These are phyloP conservation scores for Hemerocallis citrina DNA, from an alignment of 106 monocot genomes.

Conservation along the genomic window DNA sequence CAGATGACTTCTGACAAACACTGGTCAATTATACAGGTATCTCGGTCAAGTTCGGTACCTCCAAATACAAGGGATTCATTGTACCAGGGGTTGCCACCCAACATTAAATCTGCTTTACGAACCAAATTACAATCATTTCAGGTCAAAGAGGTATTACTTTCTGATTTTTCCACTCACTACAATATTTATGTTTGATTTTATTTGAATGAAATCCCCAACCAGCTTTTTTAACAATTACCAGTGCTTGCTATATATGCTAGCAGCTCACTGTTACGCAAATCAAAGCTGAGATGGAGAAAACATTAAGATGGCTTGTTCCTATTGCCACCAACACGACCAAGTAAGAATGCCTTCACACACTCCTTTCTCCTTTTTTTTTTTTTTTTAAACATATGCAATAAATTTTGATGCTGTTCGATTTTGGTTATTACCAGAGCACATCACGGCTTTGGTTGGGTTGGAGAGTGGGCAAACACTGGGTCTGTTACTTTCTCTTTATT, in stretches of 20 bases:
- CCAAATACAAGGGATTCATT: conserved; percentile 73
- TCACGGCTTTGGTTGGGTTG: conserved; percentile 99
- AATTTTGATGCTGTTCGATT: background rate
- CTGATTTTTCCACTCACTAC: background rate
- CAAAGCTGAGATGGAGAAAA: conserved; percentile 95
- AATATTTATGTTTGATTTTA: background rate
- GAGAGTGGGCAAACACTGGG: conserved; percentile 98
- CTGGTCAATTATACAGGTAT: conserved; percentile 53
- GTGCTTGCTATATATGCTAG: background rate
- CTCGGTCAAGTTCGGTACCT: conserved; percentile 77
- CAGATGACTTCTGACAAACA: no score
- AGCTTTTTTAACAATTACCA: background rate
- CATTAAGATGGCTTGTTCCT: conserved; percentile 88
- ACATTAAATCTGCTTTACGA: conserved; percentile 69
- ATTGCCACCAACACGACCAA: conserved; percentile 89
- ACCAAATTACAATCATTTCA: conserved; percentile 53
- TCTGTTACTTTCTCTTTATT: conserved; percentile 15
- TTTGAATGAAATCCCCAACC: background rate
- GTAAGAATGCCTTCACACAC: conserved; percentile 25
- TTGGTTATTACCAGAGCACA: conserved; percentile 57
- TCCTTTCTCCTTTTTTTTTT: background rate
- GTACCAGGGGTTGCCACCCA: conserved; percentile 86
- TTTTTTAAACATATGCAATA: background rate
- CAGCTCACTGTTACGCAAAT: conserved; percentile 71
- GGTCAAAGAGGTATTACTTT: conserved; percentile 64